Evolutionary conservation across 2,329 filamentous ascomycete species (phyloP).

Genomic region (Cytospora piceae): DNA sequence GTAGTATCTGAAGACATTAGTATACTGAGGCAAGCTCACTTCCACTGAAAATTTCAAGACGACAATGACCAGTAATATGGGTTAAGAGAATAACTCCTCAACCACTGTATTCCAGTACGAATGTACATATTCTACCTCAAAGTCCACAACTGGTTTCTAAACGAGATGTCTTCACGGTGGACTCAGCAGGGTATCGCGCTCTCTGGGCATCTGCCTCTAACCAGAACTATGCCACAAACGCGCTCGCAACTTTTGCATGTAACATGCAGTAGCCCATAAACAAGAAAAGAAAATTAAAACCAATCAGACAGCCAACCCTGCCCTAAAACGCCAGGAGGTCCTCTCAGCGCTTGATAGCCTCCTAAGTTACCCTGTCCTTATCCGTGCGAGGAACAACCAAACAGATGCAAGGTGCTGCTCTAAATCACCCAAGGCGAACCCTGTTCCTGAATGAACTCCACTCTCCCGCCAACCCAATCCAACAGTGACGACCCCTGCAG

Average conservation of each 20-base stretch:
- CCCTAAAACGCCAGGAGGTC: constrained; percentile 47
- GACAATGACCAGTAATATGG: not conserved
- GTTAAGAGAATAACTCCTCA: not conserved
- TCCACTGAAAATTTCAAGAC: not conserved
- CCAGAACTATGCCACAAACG: constrained; percentile 10
- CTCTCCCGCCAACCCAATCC: constrained; percentile 1
- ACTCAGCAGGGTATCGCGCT: constrained; percentile 5
- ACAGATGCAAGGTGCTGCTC: constrained; percentile 13
- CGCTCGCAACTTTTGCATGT: constrained; percentile 13
- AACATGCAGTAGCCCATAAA: constrained; percentile 18
- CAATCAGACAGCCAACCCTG: constrained; percentile 23
- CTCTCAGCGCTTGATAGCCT: constrained; percentile 62
- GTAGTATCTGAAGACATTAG: not conserved
- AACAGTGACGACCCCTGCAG: constrained; percentile 1
- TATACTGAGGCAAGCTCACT: not conserved
- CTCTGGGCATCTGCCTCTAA: not conserved
- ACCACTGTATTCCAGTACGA: not conserved
- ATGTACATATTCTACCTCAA: not conserved
- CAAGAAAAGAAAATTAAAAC: constrained; percentile 29
- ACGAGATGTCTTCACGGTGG: not conserved
- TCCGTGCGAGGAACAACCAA: constrained; percentile 32
- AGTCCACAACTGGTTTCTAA: constrained; percentile 1
- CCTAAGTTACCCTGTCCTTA: constrained; percentile 38
- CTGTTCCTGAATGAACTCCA: not conserved
- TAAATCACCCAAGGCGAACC: constrained; percentile 1